Percentiles rank a stretch among this genome's conserved stretches.
phyloP scores from a whole-genome alignment of 2,329 filamentous ascomycete species.

The Lachnellula hyalina region DNA sequence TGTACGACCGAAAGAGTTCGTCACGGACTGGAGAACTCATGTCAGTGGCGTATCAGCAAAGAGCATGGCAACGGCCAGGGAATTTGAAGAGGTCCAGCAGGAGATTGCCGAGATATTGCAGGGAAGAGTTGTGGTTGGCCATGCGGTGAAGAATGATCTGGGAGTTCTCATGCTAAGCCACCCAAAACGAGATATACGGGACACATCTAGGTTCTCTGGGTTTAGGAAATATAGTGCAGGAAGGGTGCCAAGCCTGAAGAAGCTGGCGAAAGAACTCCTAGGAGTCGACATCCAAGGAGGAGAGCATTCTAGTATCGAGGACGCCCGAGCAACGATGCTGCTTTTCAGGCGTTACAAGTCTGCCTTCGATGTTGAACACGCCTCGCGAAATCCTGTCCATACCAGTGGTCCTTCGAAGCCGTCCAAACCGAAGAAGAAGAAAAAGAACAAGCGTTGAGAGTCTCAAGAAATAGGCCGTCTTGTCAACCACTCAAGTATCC shows the following conservation, averaged over 20 bases:
- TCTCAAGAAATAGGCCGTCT: too few species aligned
- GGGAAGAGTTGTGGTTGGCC: slow-evolving; percentile 72
- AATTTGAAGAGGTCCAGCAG: slow-evolving; percentile 71
- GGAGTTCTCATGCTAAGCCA: slow-evolving; percentile 73
- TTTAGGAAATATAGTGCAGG: slow-evolving; percentile 68
- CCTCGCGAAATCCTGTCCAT: slow-evolving; percentile 55
- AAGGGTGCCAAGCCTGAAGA: slow-evolving; percentile 61
- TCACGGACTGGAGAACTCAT: slow-evolving; percentile 85
- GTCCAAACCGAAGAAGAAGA: slow-evolving; percentile 37
- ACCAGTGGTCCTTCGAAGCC: slow-evolving; percentile 10
- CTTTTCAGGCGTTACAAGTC: slow-evolving; percentile 79
- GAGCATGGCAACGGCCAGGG: slow-evolving; percentile 64
- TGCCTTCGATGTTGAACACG: slow-evolving; percentile 77
- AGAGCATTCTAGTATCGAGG: slow-evolving; percentile 63
- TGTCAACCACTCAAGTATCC: too few species aligned
- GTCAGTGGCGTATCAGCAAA: slow-evolving; percentile 76
- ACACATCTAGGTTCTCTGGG: slow-evolving; percentile 72
- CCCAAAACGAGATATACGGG: slow-evolving; percentile 70
- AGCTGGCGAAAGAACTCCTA: slow-evolving; percentile 52
- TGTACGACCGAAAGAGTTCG: slow-evolving; percentile 69
- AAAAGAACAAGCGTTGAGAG: slow-evolving; percentile 29
- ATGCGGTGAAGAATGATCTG: slow-evolving; percentile 75
- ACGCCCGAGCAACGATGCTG: slow-evolving; percentile 86
- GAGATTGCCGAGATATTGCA: slow-evolving; percentile 65
- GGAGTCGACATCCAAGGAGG: slow-evolving; percentile 59